Conservation (phyloP, 139 green algal species). For the Astrephomene gubernaculifera region DNA sequence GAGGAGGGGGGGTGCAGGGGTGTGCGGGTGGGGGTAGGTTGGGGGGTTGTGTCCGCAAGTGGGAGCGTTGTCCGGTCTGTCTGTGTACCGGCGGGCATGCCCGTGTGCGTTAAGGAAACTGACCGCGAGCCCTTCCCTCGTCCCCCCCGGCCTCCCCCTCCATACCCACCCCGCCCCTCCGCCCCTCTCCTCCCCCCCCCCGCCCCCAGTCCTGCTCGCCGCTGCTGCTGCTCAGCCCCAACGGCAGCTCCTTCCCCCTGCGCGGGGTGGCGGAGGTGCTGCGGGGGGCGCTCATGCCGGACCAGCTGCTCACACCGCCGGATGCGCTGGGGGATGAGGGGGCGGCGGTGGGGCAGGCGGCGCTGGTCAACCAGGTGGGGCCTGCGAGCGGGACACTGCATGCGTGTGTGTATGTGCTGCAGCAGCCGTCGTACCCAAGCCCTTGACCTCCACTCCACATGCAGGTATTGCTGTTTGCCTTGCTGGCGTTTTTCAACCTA, state of each 20-base stretch:
- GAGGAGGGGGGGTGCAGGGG: slow-evolving; percentile 12
- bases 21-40: too few species aligned
- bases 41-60: too few species aligned
- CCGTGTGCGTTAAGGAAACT: too few species aligned
- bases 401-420: not conserved
- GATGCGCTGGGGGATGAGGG: slow-evolving; percentile 58
- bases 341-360: slow-evolving; percentile 49
- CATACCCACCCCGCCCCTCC: too few species aligned
- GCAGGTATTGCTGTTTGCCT: too few species aligned
- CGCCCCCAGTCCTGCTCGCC: slow-evolving; percentile 61
- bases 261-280: slow-evolving; percentile 54
- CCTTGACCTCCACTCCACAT: too few species aligned
- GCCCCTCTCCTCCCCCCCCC: not conserved
- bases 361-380: slow-evolving; percentile 84
- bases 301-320: slow-evolving; percentile 55
- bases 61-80: too few species aligned
- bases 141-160: too few species aligned
- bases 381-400: not conserved
- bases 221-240: slow-evolving; percentile 62
- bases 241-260: slow-evolving; percentile 71
- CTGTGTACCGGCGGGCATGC: too few species aligned
- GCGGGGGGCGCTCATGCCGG: slow-evolving; percentile 13
- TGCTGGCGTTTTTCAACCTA: too few species aligned
- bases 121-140: too few species aligned
- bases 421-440: too few species aligned